Percentiles rank a stretch among this genome's conserved stretches.
Evolutionary conservation across 2,329 filamentous ascomycete species (phyloP).

Genomic region (Aspergillus terreus): DNA sequence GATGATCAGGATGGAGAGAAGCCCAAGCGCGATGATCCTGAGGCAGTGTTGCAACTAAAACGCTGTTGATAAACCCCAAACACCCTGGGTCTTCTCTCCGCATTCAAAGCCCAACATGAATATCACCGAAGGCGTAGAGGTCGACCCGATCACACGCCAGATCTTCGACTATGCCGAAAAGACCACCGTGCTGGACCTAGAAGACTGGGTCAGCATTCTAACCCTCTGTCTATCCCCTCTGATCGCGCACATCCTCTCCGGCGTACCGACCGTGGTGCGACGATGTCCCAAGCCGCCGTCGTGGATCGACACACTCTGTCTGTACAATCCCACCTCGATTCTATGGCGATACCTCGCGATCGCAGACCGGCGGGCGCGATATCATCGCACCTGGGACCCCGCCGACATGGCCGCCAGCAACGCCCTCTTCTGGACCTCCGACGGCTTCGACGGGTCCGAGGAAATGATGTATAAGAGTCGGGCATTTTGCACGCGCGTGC

Average conservation of each 20-base stretch:
- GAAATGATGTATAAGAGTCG: constrained; percentile 4
- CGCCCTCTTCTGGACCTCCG: constrained; percentile 4
- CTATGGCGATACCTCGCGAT: constrained; percentile 8
- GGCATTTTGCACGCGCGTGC: constrained; percentile 1
- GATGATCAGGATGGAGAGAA: too few species aligned
- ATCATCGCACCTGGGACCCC: neutral
- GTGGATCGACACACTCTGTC: constrained; percentile 4
- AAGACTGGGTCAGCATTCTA: constrained; percentile 5
- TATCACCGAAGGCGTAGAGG: neutral
- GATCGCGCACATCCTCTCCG: constrained; percentile 2
- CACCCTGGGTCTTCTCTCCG: too few species aligned
- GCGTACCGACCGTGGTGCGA: constrained; percentile 4
- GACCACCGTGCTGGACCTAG: neutral
- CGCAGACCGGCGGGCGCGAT: constrained; percentile 1
- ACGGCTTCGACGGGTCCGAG: constrained; percentile 4
- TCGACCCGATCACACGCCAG: neutral
- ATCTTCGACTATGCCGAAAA: constrained; percentile 5
- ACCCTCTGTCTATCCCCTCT: constrained; percentile 4
- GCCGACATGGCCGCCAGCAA: constrained; percentile 5
- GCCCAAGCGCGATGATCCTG: too few species aligned
- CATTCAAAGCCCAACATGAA: neutral
- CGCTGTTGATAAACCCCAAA: too few species aligned
- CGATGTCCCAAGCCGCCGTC: neutral
- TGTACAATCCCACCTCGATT: constrained; percentile 6
- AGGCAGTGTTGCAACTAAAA: too few species aligned